Base-by-base conservation (phyloP, 805 yeast species). In the Wickerhamiella alocasiicola region DNA sequence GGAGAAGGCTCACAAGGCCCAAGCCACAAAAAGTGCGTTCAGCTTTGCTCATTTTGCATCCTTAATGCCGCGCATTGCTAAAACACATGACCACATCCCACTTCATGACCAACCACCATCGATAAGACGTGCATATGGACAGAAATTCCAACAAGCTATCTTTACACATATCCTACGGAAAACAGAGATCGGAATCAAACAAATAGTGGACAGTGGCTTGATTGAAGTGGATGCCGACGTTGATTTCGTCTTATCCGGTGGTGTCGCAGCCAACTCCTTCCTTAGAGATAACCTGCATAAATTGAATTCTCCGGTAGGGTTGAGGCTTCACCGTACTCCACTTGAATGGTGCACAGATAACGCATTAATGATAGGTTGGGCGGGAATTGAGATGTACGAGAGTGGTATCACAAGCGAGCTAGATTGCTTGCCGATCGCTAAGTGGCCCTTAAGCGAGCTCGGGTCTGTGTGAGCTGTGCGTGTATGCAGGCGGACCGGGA, bases 361-460 rank as follows among this genome's bases (percentile, higher is more conserved):
- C 57, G 94, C 96, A 0, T 73, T 84, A 2, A 91, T 91, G 98
- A 91, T 91, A 39, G 98, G 95, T 1, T 83, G 93, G 76, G 94
- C 97, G 0, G 98, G 96, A 0, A 82, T 88, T 6, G 95, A 88
- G 56, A 60, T 87, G 15, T 79, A 63, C 54, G 95, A 85, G 55
- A 68, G 70, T 5, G 46, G 56, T 1, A 27, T 60, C 7, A 51
- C 67, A 9, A 71, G 85, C 0, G 70, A 67, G 5, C 51, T 81
- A 31, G 67, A 61, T 9, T 71, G 75, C 2, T 52, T 68, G n/a
- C 93, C 94, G 1, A 63, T 74, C 1, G 64, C 84, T 35, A 82
- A 76, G 59, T 88, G 98, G 98, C 87, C 94, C 1, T 53, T 85
- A 44, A 59, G 67, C 35, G 70, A 75, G 52, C 76, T 31, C 9